Conservation (phyloP, 805 yeast genomes). For the Candida sanyiensis region DNA sequence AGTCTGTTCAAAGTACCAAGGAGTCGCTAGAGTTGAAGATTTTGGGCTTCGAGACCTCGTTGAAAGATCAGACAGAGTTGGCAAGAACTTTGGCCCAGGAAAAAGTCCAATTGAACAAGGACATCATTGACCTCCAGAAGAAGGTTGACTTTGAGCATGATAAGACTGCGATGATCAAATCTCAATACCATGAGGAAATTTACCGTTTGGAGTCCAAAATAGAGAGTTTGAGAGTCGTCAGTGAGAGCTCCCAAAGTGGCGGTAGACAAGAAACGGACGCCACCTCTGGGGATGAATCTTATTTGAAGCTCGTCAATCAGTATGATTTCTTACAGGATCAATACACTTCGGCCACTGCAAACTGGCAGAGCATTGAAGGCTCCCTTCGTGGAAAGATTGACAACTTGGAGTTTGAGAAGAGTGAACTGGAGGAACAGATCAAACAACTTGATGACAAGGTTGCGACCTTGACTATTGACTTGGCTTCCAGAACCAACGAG, state of each 20-base stretch:
- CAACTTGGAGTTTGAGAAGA: constrained; percentile 39
- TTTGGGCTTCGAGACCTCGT: constrained; percentile 16
- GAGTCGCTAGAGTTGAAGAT: constrained; percentile 23
- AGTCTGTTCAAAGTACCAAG: constrained; percentile 22
- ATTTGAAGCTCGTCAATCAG: constrained; percentile 37
- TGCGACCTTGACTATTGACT: constrained; percentile 28
- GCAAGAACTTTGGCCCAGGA: constrained; percentile 22
- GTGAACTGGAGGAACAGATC: constrained; percentile 30
- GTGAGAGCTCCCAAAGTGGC: constrained; percentile 42
- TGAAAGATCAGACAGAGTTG: constrained; percentile 21
- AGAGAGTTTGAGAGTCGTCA: constrained; percentile 59
- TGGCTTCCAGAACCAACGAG: constrained; percentile 21
- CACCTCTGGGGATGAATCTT: constrained; percentile 32
- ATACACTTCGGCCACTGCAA: constrained; percentile 68
- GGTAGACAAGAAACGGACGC: constrained; percentile 7
- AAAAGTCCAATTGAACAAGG: constrained; percentile 21
- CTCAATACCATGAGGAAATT: constrained; percentile 37
- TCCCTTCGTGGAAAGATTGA: constrained; percentile 46
- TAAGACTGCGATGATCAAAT: constrained; percentile 17
- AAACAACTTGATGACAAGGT: constrained; percentile 20
- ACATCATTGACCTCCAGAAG: constrained; percentile 27
- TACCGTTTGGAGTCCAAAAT: constrained; percentile 59
- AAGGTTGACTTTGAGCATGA: constrained; percentile 33
- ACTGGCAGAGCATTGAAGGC: constrained; percentile 79
- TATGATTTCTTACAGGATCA: constrained; percentile 61